phyloP scores from a whole-genome alignment of 331 rosid genomes.

The Malus hybrid region DNA sequence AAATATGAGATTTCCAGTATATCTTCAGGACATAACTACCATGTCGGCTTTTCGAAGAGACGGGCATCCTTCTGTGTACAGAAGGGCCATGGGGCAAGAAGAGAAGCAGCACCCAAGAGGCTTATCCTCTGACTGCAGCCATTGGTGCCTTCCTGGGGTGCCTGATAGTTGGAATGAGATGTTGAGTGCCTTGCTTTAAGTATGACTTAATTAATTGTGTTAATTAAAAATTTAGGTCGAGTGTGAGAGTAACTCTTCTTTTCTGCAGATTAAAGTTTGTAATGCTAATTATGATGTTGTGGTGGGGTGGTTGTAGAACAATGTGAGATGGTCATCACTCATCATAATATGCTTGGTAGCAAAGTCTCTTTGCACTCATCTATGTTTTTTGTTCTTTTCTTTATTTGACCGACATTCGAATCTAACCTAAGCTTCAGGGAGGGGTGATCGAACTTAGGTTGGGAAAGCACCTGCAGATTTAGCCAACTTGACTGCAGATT shows the following conservation, averaged over 20 bases:
- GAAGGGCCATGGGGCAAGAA: slow-evolving; percentile 47
- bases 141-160: slow-evolving; percentile 99
- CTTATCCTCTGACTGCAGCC: slow-evolving; percentile 93
- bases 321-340: neutral
- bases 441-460: neutral
- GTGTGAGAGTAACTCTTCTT: slow-evolving; percentile 17
- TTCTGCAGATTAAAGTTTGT: slow-evolving; percentile 8
- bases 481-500: no score
- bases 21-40: slow-evolving; percentile 81
- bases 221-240: neutral
- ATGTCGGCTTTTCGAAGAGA: slow-evolving; percentile 82
- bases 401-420: neutral
- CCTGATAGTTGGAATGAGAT: slow-evolving; percentile 96
- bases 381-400: neutral
- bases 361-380: neutral
- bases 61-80: slow-evolving; percentile 88
- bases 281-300: slow-evolving; percentile 6
- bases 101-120: slow-evolving; percentile 46
- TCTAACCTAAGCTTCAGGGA: neutral
- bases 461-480: neutral
- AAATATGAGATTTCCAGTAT: slow-evolving; percentile 83
- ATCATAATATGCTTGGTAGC: neutral
- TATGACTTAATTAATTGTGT: neutral
- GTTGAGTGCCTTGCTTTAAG: slow-evolving; percentile 61
- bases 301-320: neutral